These are phyloP conservation scores for Chaetomiaceae sp. DNA, from an alignment of 2,329 filamentous ascomycete genomes.

Conservation along the genomic window DNA sequence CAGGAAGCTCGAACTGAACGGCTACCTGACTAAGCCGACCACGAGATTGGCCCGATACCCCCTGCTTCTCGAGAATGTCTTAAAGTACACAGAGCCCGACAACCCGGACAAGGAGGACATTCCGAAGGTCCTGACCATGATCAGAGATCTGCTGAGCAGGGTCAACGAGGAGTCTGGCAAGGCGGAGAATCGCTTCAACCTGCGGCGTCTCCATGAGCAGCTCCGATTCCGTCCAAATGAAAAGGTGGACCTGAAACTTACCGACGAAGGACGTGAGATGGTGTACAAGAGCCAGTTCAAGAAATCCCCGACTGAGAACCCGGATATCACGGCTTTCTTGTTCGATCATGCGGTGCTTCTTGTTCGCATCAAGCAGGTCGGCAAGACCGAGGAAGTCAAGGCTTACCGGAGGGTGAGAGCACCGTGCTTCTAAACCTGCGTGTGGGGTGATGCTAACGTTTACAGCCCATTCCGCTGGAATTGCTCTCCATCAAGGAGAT, in stretches of 20 bases:
- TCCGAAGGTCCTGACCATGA: conserved; percentile 79
- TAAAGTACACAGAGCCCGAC: conserved; percentile 86
- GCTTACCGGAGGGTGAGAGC: conserved; percentile 70
- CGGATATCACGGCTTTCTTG: conserved; percentile 89
- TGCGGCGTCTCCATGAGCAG: conserved; percentile 86
- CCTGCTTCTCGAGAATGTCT: conserved; percentile 80
- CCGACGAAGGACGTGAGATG: conserved; percentile 86
- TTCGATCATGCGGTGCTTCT: conserved; percentile 95
- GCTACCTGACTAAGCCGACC: conserved; percentile 95
- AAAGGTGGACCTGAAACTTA: conserved; percentile 88
- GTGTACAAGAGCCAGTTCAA: conserved; percentile 93
- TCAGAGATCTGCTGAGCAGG: conserved; percentile 78
- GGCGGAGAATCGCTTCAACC: conserved; percentile 94
- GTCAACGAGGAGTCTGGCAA: conserved; percentile 96
- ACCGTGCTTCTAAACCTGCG: background rate
- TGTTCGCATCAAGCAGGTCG: conserved; percentile 84
- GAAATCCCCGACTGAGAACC: conserved; percentile 81
- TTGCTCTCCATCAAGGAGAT: conserved; percentile 91
- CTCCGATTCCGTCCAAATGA: conserved; percentile 88
- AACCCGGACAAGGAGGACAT: conserved; percentile 90
- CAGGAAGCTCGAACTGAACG: conserved; percentile 92
- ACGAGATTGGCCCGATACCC: conserved; percentile 93
- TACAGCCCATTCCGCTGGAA: conserved; percentile 83
- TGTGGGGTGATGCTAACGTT: conserved; percentile 15
- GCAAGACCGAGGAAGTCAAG: conserved; percentile 90